These are phyloP conservation scores for Phytophthora capsici DNA, from an alignment of 352 stramenopile species.

Conservation along the genomic window DNA sequence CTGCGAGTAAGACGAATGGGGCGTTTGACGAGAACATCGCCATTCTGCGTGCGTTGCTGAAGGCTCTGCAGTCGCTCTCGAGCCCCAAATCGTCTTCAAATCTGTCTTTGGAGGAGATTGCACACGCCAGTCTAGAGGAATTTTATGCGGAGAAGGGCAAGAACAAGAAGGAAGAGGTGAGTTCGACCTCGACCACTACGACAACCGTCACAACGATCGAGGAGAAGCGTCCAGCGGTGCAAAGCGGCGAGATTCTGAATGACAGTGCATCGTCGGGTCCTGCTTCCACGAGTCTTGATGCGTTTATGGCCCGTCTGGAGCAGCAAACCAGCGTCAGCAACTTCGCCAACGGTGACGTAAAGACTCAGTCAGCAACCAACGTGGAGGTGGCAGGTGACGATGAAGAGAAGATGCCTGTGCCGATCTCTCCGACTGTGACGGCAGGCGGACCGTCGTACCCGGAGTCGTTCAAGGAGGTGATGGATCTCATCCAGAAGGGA, in stretches of 20 bases:
- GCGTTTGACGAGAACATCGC: slow-evolving; percentile 77
- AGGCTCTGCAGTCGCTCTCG: slow-evolving; percentile 66
- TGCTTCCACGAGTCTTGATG: slow-evolving; percentile 43
- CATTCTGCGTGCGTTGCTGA: slow-evolving; percentile 64
- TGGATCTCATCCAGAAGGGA: slow-evolving; percentile 77
- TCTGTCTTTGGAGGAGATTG: slow-evolving; percentile 63
- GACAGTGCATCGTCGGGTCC: not conserved
- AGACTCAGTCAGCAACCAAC: not conserved
- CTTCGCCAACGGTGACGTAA: slow-evolving; percentile 22
- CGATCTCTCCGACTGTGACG: slow-evolving; percentile 24
- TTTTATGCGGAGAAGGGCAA: slow-evolving; percentile 34
- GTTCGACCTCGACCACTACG: slow-evolving; percentile 5
- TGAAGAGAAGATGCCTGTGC: slow-evolving; percentile 42
- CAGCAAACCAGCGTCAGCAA: slow-evolving; percentile 53
- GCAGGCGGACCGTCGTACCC: slow-evolving; percentile 55
- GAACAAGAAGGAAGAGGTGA: slow-evolving; percentile 14
- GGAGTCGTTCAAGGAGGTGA: slow-evolving; percentile 76
- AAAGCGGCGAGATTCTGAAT: slow-evolving; percentile 5
- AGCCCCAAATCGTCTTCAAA: slow-evolving; percentile 42
- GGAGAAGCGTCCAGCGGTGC: slow-evolving; percentile 17
- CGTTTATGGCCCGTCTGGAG: slow-evolving; percentile 64
- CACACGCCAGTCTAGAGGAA: slow-evolving; percentile 41
- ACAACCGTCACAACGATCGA: slow-evolving; percentile 15
- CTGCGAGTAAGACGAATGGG: slow-evolving; percentile 56
- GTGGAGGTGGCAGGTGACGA: slow-evolving; percentile 20